Base-by-base conservation (phyloP, 495 filamentous ascomycete genomes). In the Penicillium robsamsonii region DNA sequence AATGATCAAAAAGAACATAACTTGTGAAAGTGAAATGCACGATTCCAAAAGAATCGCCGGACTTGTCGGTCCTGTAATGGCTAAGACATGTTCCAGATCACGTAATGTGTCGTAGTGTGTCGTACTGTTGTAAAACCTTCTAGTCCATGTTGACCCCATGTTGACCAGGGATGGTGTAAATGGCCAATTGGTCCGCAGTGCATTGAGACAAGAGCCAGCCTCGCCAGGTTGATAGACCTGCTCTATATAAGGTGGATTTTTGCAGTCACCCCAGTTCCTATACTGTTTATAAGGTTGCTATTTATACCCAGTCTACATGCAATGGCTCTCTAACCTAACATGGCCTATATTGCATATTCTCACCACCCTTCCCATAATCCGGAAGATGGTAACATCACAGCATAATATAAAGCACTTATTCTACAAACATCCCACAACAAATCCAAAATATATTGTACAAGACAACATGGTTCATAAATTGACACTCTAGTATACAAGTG, bases 1-100 rank as follows among this genome's bases (percentile, higher is more conserved):
- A 77, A 77, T 75, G 72, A 77, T 72, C 60, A 68, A 63, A 70
- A 68, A 70, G 67, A 72, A 73, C 63, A 68, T 62, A 66, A 54
- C 58, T 65, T 65, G 65, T 62, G 37, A 42, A 52, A 42, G 35
- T 52, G 45, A 47, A 47, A 66, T 61, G 59, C 57, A 64, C 51
- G 60, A 64, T 61, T 56, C 53, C 22, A 49, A 2, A 51, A 45
- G 40, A 45, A 47, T 47, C 47, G 55, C 40, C 33, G 44, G 57
- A 59, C 50, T 46, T 55, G 40, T 40, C 48, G 50, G 59, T 57
- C 49, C 27, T 55, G 51, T 55, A 56, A 43, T 43, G 46, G 46
- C 31, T 22, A 48, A 35, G 46, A 25, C 45, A n/a, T 30, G 33
- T 42, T 49, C 43, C 11, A 31, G n/a, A 47, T 18, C n/a, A 18